Conservation (phyloP, 2,329 filamentous ascomycete genomes). For the Ophiosphaerella narmari region DNA sequence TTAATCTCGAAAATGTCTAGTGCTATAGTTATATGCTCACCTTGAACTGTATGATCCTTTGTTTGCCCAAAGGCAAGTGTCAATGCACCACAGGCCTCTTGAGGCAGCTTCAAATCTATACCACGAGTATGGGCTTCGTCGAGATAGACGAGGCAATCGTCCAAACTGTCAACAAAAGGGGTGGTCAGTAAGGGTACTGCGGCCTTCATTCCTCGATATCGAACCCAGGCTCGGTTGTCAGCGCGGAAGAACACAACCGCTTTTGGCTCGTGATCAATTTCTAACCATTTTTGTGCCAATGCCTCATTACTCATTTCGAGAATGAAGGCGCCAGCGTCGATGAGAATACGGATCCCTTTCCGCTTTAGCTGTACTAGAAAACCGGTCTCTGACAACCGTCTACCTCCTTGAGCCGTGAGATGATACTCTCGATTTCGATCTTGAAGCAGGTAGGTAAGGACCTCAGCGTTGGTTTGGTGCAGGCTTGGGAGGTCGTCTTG, state of each 20-base stretch:
- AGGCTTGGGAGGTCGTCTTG: slow-evolving; percentile 60
- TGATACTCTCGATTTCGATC: slow-evolving; percentile 49
- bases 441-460: slow-evolving; percentile 62
- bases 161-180: slow-evolving; percentile 19
- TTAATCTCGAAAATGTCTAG: no score
- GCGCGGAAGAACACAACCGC: neutral
- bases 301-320: slow-evolving; percentile 57
- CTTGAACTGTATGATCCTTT: no score
- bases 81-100: no score
- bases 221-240: neutral
- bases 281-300: slow-evolving; percentile 56
- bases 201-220: neutral
- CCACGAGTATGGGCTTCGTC: slow-evolving; percentile 74
- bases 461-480: slow-evolving; percentile 67
- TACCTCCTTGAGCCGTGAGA: slow-evolving; percentile 27
- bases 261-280: slow-evolving; percentile 29
- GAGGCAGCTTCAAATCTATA: slow-evolving; percentile 67
- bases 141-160: slow-evolving; percentile 67
- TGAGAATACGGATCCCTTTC: slow-evolving; percentile 57
- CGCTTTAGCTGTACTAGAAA: slow-evolving; percentile 31
- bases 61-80: no score
- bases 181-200: neutral
- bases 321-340: slow-evolving; percentile 72
- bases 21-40: no score
- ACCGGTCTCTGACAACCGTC: no score